These are phyloP conservation scores for Larix kaempferi DNA, from an alignment of 75 land plant genomes.

Conservation along the genomic window DNA sequence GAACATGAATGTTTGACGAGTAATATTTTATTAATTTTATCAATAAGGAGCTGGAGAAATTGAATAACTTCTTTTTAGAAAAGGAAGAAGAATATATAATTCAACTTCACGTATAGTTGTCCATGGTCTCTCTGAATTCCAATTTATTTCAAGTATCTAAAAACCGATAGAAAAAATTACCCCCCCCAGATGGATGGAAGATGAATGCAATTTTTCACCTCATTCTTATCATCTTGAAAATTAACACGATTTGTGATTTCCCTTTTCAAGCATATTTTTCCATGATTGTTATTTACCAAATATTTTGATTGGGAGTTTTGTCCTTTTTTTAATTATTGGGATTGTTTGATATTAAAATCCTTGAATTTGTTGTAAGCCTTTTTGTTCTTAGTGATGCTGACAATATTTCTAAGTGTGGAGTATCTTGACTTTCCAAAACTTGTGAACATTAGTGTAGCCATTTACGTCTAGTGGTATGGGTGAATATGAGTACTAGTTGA, in stretches of 20 bases:
- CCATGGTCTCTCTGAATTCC: background rate
- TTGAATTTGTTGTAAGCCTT: too few relatives aligned
- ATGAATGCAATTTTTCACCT: background rate
- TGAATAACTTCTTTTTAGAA: slow-evolving; percentile 84
- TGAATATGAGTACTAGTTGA: too few relatives aligned
- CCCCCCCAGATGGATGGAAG: background rate
- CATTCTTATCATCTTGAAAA: background rate
- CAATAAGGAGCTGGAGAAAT: slow-evolving; percentile 88
- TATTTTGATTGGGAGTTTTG: background rate
- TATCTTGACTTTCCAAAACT: background rate
- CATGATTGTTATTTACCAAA: background rate
- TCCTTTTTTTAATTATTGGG: too few relatives aligned
- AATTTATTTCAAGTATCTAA: background rate
- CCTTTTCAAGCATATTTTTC: background rate
- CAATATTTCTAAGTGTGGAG: background rate
- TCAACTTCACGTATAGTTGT: slow-evolving; percentile 60
- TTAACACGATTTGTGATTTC: background rate
- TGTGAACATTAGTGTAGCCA: too few relatives aligned
- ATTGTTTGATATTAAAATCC: too few relatives aligned
- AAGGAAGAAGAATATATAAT: slow-evolving; percentile 95
- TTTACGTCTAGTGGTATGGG: too few relatives aligned
- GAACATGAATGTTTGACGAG: slow-evolving; percentile 17
- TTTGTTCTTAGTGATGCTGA: background rate
- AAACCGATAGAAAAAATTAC: background rate
- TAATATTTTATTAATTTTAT: slow-evolving; percentile 71